Base-by-base conservation (phyloP, 2,329 filamentous ascomycete genomes). In the Exophiala sideris region DNA sequence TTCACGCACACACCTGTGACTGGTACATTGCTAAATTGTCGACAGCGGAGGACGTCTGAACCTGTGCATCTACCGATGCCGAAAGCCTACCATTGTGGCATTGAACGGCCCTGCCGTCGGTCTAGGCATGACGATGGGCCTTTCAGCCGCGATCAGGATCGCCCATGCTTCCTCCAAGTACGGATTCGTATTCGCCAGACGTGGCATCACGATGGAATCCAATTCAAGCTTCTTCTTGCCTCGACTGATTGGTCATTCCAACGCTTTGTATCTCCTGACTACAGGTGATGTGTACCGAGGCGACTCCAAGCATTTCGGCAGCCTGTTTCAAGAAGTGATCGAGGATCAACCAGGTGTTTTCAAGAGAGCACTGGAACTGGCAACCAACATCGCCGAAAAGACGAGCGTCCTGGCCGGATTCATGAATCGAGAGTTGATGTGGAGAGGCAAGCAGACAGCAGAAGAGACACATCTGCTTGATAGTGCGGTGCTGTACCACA, bases 381-480 rank as follows among this genome's bases (percentile, higher is more conserved):
- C 87, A 1, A 75, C 76, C 11, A 86, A 88, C 46, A 80, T 89
- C 42, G 84, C 81, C 1, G 70, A 72, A 58, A 87, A 88, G 62
- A 84, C 84, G 21, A 87, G 83, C 63, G 70, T 71, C 1, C 79
- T 54, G 16, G 50, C 53, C 8, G 35, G 50, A 14, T 52, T 52
- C 39, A 49, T 56, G 50, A 56, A 54, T 11, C 50, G 50, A 9
- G 57, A 59, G 32, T 34, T 59, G 24, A 59, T 59, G 50, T 54
- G 50, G 42, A 51, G 53, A 48, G 53, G 57, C 2, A 51, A 49
- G 32, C 44, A 47, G 9, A 81, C 77, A 11, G 79, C 85, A 0
- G 88, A 91, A 71, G 84, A 77, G 45, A 82, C 86, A 50, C 86
- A 89, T 72, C 68, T 89, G 59, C 70, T 90, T 29, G 87, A 91